phyloP scores from a whole-genome alignment of 768 basidiomycete genomes.

The Mycena vulgaris region DNA sequence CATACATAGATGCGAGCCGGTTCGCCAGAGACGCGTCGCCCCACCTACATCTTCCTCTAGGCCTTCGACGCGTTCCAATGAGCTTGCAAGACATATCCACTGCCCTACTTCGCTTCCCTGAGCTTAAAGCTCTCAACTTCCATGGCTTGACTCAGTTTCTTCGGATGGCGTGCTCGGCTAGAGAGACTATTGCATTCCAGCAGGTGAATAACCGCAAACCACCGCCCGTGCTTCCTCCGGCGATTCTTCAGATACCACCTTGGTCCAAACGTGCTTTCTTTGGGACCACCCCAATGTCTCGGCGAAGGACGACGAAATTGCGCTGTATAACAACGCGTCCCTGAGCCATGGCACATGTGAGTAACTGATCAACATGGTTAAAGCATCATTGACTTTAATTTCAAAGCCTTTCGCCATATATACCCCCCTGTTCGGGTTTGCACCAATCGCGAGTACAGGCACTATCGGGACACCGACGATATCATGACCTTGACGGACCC shows the following conservation, averaged over 20 bases:
- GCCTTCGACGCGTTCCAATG: background rate
- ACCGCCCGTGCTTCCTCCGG: background rate
- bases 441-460: background rate
- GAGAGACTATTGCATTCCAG: background rate
- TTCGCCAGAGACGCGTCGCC: too few relatives aligned
- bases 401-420: slow-evolving; percentile 14
- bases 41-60: too few relatives aligned
- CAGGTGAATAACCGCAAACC: background rate
- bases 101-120: background rate
- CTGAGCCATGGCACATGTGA: background rate
- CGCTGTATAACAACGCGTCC: background rate
- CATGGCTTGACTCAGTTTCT: background rate
- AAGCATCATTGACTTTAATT: background rate
- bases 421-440: slow-evolving; percentile 11
- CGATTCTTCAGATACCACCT: background rate
- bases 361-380: background rate
- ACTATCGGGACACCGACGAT: background rate
- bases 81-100: too few relatives aligned
- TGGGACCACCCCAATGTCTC: slow-evolving; percentile 3
- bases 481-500: too few relatives aligned
- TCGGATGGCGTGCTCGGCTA: background rate
- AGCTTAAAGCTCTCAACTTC: background rate
- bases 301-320: background rate
- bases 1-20: too few relatives aligned
- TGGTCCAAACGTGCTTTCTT: slow-evolving; percentile 9